Evolutionary conservation across 2,329 filamentous ascomycete species (phyloP), one percentile per base, ranked within the genome.

Genomic region (Corinectria fuckeliana): DNA sequence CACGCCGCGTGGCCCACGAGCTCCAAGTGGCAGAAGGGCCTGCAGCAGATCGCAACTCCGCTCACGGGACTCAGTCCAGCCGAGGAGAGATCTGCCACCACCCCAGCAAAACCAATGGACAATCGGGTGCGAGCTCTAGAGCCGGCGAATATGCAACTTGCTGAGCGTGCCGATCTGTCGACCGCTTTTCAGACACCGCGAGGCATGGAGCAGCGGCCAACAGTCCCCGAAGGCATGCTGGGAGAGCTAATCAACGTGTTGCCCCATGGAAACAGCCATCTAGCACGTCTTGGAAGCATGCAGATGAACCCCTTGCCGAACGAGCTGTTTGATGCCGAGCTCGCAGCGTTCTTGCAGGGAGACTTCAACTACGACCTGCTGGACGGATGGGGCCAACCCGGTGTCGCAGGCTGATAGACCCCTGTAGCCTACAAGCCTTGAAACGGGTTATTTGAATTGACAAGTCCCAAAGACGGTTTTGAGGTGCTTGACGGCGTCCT

Each of bases 1-100:
- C 65, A 72, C 41, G 58, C 62, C 23, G 66, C 69, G 2, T 73
- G 69, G 70, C 70, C 66, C 4, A 65, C 64, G 11, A 68, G 64
- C 45, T 55, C 56, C 5, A 60, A 57, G 28, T 68, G 66, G 67
- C 62, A 62, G 36, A 64, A 50, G 30, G 63, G 64, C 5, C 26
- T 69, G 23, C 64, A 65, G 45, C 56, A 64, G 26, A 65, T 66
- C 16, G 57, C 64, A 14, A 66, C 64, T 16, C 64, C 64, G 5
- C 34, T 60, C 10, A 51, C 60, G 3, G 62, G 58, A 2, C 28
- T 56, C 3, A 64, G 53, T 34, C 44, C 48, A 3, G 50, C 25
- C 5, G 52, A 58, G 5, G 47, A 48, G 13, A 21, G 32, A 16
- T 25, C 52, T 7, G 4, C 18, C 1, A 13, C 16, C 10, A 47